Conservation (phyloP, 2,329 filamentous ascomycete genomes). For the Claviceps monticola region DNA sequence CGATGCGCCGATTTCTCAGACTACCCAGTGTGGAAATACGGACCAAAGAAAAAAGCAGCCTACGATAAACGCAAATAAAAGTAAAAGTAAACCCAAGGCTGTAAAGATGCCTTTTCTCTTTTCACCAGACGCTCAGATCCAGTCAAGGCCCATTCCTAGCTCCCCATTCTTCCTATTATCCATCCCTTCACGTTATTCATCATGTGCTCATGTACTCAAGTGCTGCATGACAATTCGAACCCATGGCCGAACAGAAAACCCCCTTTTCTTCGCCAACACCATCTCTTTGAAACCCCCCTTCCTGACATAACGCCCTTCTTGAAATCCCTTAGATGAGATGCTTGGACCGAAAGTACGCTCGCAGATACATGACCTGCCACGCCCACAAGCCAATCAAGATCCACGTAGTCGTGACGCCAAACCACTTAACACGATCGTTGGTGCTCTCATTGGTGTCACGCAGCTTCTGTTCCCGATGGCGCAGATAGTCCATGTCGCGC, state of each 20-base stretch:
- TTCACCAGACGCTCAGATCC: too few species aligned
- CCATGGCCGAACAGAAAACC: neutral
- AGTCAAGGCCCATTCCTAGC: too few species aligned
- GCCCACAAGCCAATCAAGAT: conserved; percentile 78
- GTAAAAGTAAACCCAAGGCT: too few species aligned
- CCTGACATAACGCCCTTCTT: conserved; percentile 5
- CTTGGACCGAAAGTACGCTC: conserved; percentile 77
- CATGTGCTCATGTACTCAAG: neutral
- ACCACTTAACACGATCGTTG: conserved; percentile 97
- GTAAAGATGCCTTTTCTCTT: too few species aligned
- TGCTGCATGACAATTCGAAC: too few species aligned
- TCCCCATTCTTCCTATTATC: neutral
- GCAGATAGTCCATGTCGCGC: conserved; percentile 89
- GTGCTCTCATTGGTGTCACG: conserved; percentile 99
- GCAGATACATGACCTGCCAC: conserved; percentile 96
- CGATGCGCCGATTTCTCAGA: too few species aligned
- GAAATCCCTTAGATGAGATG: conserved; percentile 21
- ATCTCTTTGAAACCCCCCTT: neutral
- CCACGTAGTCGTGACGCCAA: conserved; percentile 85
- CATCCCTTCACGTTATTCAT: neutral
- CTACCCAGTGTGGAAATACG: too few species aligned
- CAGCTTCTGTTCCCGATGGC: conserved; percentile 80
- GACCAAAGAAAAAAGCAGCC: too few species aligned
- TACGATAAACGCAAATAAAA: too few species aligned
- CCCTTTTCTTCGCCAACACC: neutral